Conservation (phyloP, 495 filamentous ascomycete species). For the Aspergillus carlsbadensis region DNA sequence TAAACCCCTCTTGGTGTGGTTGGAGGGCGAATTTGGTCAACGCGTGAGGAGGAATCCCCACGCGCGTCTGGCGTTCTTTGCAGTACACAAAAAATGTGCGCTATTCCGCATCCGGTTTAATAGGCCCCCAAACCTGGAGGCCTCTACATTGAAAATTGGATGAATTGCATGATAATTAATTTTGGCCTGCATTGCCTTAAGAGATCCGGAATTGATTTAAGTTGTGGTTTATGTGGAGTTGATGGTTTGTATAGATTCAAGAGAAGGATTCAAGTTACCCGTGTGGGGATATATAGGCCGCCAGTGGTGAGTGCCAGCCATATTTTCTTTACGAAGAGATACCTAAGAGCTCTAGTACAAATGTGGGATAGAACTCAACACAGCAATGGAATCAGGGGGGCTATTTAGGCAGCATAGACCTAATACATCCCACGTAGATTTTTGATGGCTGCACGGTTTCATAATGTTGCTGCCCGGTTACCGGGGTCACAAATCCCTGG, state of each 20-base stretch:
- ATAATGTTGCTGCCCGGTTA: too few relatives aligned
- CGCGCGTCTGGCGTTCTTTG: constrained; percentile 14
- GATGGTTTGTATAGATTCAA: too few relatives aligned
- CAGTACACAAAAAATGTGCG: constrained; percentile 17
- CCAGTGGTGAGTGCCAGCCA: neutral
- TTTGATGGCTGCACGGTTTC: neutral
- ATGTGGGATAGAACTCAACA: too few relatives aligned
- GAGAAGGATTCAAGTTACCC: too few relatives aligned
- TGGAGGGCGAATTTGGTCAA: neutral
- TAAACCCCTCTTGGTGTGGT: constrained; percentile 13
- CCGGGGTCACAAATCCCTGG: too few relatives aligned
- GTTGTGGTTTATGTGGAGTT: neutral
- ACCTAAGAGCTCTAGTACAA: too few relatives aligned
- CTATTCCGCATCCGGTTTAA: constrained; percentile 24
- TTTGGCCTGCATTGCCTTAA: too few relatives aligned
- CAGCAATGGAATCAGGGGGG: too few relatives aligned
- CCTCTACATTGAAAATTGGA: neutral
- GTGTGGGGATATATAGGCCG: constrained; percentile 2
- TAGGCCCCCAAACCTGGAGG: constrained; percentile 3
- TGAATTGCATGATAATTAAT: neutral
- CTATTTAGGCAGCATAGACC: too few relatives aligned
- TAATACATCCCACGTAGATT: too few relatives aligned
- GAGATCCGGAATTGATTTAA: neutral
- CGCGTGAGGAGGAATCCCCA: neutral
- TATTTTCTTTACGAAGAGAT: neutral